phyloP scores from a whole-genome alignment of 805 yeast genomes.

The Myxozyma neotropica region DNA sequence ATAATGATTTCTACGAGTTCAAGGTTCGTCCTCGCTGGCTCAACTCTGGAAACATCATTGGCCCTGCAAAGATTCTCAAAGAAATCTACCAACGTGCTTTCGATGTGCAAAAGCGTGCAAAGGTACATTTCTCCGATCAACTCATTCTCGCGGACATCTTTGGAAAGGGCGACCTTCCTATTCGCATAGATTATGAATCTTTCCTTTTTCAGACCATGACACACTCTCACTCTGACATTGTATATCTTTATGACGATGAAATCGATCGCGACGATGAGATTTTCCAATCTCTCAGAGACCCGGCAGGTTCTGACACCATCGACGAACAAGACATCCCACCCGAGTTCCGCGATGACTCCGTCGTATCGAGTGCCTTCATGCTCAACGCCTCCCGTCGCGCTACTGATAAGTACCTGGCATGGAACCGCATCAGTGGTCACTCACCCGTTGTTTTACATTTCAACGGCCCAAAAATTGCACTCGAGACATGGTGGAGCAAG shows the following conservation, averaged over 20 bases:
- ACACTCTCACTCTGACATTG: conserved; percentile 29
- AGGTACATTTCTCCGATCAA: conserved; percentile 28
- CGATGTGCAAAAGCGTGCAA: conserved; percentile 24
- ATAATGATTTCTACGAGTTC: conserved; percentile 19
- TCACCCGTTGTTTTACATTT: conserved; percentile 30
- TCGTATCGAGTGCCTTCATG: conserved; percentile 16
- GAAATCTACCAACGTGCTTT: conserved; percentile 28
- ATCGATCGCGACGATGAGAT: conserved; percentile 15
- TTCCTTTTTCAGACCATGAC: conserved; percentile 34
- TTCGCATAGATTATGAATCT: conserved; percentile 29
- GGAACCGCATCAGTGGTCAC: conserved; percentile 31
- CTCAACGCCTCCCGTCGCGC: conserved; percentile 5
- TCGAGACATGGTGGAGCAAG: conserved; percentile 34
- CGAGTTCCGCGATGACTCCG: conserved; percentile 12
- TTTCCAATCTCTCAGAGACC: conserved; percentile 1
- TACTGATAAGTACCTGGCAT: conserved; percentile 23
- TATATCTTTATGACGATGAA: conserved; percentile 27
- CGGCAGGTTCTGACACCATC: conserved; percentile 1
- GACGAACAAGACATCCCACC: conserved; percentile 8
- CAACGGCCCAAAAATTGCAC: conserved; percentile 33
- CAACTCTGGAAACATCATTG: conserved; percentile 32
- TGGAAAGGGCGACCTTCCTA: conserved; percentile 29
- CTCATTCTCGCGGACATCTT: conserved; percentile 31
- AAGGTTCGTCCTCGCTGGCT: conserved; percentile 32
- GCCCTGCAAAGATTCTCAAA: conserved; percentile 21